phyloP scores from a whole-genome alignment of 2,329 filamentous ascomycete genomes.

The Coniella lustricola region DNA sequence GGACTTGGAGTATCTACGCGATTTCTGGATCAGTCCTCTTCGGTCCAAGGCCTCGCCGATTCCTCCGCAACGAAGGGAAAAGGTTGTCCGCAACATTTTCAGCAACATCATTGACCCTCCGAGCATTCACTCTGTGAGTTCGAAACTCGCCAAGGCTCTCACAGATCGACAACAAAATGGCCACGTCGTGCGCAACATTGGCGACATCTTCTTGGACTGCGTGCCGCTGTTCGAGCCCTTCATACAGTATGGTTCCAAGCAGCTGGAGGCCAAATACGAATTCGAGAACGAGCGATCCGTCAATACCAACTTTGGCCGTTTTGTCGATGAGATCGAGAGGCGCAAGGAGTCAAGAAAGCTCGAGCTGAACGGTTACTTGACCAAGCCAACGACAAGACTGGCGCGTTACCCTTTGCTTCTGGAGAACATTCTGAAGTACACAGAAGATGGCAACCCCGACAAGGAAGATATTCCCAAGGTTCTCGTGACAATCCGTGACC shows the following conservation, averaged over 20 bases:
- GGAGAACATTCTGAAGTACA: constrained; percentile 88
- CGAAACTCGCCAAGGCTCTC: constrained; percentile 76
- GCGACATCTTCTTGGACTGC: constrained; percentile 89
- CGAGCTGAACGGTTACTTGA: constrained; percentile 94
- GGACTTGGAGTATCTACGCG: constrained; percentile 91
- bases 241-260: constrained; percentile 91
- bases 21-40: constrained; percentile 97
- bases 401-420: constrained; percentile 88
- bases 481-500: constrained; percentile 76
- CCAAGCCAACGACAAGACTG: constrained; percentile 91
- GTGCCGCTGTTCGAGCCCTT: constrained; percentile 93
- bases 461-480: constrained; percentile 89
- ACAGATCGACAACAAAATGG: constrained; percentile 86
- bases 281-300: constrained; percentile 92
- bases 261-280: constrained; percentile 94
- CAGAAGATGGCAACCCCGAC: constrained; percentile 80
- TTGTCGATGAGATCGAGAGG: constrained; percentile 93
- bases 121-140: constrained; percentile 83
- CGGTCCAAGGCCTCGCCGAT: constrained; percentile 79
- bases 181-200: constrained; percentile 81
- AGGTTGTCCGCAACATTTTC: constrained; percentile 90
- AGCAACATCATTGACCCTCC: constrained; percentile 83
- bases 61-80: constrained; percentile 77
- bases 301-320: constrained; percentile 79
- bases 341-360: constrained; percentile 95